phyloP scores from a whole-genome alignment of 176 grass and related monocot genomes.

The Poa pratensis region DNA sequence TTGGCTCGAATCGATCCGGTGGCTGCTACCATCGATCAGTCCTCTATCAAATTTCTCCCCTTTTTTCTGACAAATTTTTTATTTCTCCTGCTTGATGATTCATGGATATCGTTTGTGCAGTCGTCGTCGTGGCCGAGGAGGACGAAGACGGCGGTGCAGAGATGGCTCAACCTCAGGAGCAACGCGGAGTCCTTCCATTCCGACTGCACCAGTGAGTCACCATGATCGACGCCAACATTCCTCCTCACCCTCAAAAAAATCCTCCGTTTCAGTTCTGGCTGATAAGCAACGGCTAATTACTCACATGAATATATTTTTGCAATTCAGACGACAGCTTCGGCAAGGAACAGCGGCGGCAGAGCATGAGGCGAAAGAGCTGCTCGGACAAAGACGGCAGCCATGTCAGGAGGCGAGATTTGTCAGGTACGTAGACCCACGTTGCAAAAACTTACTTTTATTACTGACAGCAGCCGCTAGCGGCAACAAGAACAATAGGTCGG shows the following conservation, averaged over 20 bases:
- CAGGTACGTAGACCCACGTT: slow-evolving; percentile 43
- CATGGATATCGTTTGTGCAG: slow-evolving; percentile 43
- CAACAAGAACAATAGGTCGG: background rate
- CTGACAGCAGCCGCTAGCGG: background rate
- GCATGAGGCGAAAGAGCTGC: slow-evolving; percentile 75
- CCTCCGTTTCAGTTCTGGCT: background rate
- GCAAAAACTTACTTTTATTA: background rate
- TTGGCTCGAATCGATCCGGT: background rate
- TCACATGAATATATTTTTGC: too few species aligned
- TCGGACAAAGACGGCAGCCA: slow-evolving; percentile 77
- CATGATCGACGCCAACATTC: background rate
- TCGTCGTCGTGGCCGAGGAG: slow-evolving; percentile 87
- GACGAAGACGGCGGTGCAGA: slow-evolving; percentile 69
- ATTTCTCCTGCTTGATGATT: background rate
- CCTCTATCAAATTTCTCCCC: background rate
- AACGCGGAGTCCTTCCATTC: slow-evolving; percentile 53
- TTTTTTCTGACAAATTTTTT: background rate
- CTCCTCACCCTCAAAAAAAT: background rate
- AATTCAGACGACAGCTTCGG: background rate
- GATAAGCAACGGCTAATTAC: background rate
- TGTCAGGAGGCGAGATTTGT: slow-evolving; percentile 53
- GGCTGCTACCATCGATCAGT: background rate
- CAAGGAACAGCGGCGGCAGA: background rate
- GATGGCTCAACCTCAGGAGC: slow-evolving; percentile 72
- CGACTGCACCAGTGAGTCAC: slow-evolving; percentile 54